Evolutionary conservation across 169 alveolate genomes (phyloP).

Genomic region (Eimeria sp.): DNA sequence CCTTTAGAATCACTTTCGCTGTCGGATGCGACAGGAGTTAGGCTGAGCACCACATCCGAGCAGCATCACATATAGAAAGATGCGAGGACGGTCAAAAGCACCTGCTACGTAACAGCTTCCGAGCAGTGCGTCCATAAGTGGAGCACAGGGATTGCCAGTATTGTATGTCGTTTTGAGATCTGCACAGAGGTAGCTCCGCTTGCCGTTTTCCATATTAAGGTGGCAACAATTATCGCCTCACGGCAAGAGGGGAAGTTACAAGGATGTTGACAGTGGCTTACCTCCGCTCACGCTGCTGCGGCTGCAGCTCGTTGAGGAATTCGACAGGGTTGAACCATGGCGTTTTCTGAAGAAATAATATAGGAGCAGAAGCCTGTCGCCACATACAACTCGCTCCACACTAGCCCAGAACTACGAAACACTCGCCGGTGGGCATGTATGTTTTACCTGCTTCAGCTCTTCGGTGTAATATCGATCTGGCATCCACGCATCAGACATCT

Average conservation of each 20-base stretch:
- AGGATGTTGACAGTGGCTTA: background rate
- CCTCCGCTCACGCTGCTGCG: slow-evolving; percentile 28
- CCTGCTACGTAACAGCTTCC: background rate
- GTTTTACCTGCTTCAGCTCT: slow-evolving; percentile 56
- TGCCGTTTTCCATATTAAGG: background rate
- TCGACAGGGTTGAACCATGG: slow-evolving; percentile 74
- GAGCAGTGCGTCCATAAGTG: background rate
- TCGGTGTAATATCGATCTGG: slow-evolving; percentile 55
- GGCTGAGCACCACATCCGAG: background rate
- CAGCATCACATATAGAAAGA: background rate
- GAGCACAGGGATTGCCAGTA: background rate
- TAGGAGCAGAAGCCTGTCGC: background rate
- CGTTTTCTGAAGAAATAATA: slow-evolving; percentile 12
- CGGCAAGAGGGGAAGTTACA: background rate
- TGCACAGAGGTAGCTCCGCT: background rate
- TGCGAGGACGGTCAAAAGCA: background rate
- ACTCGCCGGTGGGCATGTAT: background rate
- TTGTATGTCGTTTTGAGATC: background rate
- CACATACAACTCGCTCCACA: background rate
- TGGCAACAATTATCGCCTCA: background rate
- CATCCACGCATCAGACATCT: slow-evolving; percentile 45
- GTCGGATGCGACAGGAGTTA: slow-evolving; percentile 70
- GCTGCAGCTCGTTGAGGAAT: slow-evolving; percentile 64
- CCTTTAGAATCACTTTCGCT: slow-evolving; percentile 32
- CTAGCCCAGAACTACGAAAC: background rate